phyloP scores from a whole-genome alignment of 2,329 filamentous ascomycete genomes.

The Curvularia sp. region DNA sequence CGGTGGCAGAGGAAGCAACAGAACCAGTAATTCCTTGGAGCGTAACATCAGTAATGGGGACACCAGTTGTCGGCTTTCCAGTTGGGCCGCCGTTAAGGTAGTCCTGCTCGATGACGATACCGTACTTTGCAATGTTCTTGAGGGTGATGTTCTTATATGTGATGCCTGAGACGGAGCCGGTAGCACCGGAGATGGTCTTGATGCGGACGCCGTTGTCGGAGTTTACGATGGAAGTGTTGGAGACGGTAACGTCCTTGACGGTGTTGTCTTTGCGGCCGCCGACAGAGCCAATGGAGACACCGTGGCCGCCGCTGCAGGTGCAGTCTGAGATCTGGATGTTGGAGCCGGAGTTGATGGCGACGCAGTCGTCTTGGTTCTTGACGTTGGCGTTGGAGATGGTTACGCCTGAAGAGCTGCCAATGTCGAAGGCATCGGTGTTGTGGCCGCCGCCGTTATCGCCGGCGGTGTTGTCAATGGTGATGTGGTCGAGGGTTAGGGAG shows the following conservation, averaged over 20 bases:
- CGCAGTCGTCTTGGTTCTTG: slow-evolving; percentile 67
- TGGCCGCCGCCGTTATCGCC: slow-evolving; percentile 55
- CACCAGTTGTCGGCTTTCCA: slow-evolving; percentile 55
- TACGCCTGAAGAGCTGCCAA: slow-evolving; percentile 58
- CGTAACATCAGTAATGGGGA: slow-evolving; percentile 56
- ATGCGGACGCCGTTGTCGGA: slow-evolving; percentile 65
- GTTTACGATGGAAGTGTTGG: slow-evolving; percentile 57
- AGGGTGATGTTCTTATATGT: slow-evolving; percentile 58
- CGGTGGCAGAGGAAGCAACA: slow-evolving; percentile 39
- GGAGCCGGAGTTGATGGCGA: slow-evolving; percentile 65
- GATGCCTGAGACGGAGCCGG: slow-evolving; percentile 59
- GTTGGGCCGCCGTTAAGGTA: slow-evolving; percentile 58
- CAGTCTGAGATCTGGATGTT: slow-evolving; percentile 49
- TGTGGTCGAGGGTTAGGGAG: slow-evolving; percentile 55
- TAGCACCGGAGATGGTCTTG: slow-evolving; percentile 62
- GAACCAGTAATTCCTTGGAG: slow-evolving; percentile 53
- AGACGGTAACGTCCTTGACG: slow-evolving; percentile 62
- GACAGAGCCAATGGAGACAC: slow-evolving; percentile 66
- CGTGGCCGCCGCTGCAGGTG: slow-evolving; percentile 62
- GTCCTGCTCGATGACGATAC: slow-evolving; percentile 62
- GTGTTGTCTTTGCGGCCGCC: slow-evolving; percentile 63
- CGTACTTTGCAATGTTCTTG: slow-evolving; percentile 55
- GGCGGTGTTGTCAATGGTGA: slow-evolving; percentile 65
- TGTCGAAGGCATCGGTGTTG: slow-evolving; percentile 67
- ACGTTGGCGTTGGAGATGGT: slow-evolving; percentile 60